Percentiles rank a stretch among this genome's conserved stretches.
phyloP scores from a whole-genome alignment of 192 early-diverging fungal genomes.

The Gonapodya prolifera region DNA sequence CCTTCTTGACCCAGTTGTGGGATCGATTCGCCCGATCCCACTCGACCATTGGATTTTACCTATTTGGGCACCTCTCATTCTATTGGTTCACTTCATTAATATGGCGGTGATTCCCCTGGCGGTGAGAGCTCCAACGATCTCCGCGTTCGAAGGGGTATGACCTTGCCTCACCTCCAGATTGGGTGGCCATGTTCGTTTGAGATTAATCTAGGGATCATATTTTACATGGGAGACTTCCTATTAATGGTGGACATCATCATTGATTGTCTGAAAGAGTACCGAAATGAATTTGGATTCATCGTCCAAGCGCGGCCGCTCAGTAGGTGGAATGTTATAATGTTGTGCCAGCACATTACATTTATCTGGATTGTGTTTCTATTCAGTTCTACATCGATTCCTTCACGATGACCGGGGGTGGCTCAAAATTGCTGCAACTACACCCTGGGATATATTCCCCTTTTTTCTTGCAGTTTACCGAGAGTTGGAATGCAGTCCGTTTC shows the following conservation, averaged over 20 bases:
- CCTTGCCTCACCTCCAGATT: not conserved
- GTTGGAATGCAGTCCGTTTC: not conserved
- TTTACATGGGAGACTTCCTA: not conserved
- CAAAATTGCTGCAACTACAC: not conserved
- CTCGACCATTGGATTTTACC: not conserved
- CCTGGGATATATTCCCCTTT: slow-evolving; percentile 8
- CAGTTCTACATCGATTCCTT: slow-evolving; percentile 2
- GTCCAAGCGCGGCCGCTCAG: not conserved
- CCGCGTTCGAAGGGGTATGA: not conserved
- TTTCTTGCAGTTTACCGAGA: not conserved
- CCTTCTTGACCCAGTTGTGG: not conserved
- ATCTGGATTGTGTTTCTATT: not conserved
- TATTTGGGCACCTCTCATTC: not conserved
- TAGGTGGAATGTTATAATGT: not conserved
- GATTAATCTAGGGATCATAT: not conserved
- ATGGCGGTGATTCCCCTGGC: not conserved
- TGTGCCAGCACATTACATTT: not conserved
- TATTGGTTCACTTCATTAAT: not conserved
- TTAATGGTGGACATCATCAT: not conserved
- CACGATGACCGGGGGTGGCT: not conserved
- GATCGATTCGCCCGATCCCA: not conserved
- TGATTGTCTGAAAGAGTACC: not conserved
- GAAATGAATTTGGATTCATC: not conserved
- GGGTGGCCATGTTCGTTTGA: not conserved
- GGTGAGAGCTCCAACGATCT: not conserved